These are phyloP conservation scores for Phaffomyces opuntiae DNA, from an alignment of 805 yeast genomes.

Conservation along the genomic window DNA sequence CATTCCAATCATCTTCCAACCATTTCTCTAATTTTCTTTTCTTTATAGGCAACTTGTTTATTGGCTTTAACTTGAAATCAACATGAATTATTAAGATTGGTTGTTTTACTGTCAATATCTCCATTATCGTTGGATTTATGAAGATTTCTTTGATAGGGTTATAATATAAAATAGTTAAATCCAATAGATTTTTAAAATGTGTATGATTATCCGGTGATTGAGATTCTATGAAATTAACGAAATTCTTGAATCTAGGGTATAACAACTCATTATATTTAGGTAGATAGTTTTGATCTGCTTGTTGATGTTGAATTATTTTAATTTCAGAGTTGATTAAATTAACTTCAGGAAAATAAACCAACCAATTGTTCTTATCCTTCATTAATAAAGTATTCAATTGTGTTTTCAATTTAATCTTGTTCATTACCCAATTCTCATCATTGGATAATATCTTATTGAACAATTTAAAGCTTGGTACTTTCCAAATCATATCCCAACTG, in stretches of 20 bases:
- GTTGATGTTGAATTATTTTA: constrained; percentile 40
- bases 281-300: constrained; percentile 50
- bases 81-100: constrained; percentile 22
- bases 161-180: constrained; percentile 33
- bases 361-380: constrained; percentile 43
- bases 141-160: constrained; percentile 25
- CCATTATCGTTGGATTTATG: constrained; percentile 30
- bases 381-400: constrained; percentile 26
- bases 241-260: constrained; percentile 69
- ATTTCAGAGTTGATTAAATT: constrained; percentile 52
- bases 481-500: constrained; percentile 64
- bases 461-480: constrained; percentile 47
- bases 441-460: constrained; percentile 41
- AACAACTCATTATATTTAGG: constrained; percentile 54
- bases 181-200: constrained; percentile 21
- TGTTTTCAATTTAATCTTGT: constrained; percentile 29
- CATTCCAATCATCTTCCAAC: constrained; percentile 68
- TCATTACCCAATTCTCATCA: constrained; percentile 63
- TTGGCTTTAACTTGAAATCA: constrained; percentile 25
- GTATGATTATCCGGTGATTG: constrained; percentile 1
- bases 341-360: constrained; percentile 81
- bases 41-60: constrained; percentile 44
- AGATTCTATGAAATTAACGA: constrained; percentile 37
- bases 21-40: constrained; percentile 59
- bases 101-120: constrained; percentile 28